A percentile compares a stretch with the other conserved stretches of the same genome.
These are phyloP conservation scores for Physcomitrellopsis africana DNA, from an alignment of 225 moss, liverwort and hornwort genomes.

Conservation along the genomic window DNA sequence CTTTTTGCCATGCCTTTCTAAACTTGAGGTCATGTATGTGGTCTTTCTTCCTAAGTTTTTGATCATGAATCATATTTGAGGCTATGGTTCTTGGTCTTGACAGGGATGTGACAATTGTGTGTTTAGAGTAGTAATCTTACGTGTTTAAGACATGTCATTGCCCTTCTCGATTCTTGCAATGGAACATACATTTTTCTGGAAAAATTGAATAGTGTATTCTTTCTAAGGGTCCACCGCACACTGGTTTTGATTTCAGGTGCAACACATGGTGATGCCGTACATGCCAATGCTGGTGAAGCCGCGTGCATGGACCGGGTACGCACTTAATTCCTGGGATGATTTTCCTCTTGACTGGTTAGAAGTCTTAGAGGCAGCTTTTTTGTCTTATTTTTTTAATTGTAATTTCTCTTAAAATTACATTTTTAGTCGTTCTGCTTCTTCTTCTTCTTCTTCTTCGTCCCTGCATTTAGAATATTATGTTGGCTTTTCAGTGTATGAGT, in stretches of 20 bases:
- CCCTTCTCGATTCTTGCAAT: too few relatives aligned
- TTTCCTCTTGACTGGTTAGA: slow-evolving; percentile 2
- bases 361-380: not conserved
- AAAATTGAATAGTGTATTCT: not conserved
- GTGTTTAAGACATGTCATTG: not conserved
- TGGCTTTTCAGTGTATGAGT: too few relatives aligned
- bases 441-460: too few relatives aligned
- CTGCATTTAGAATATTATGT: too few relatives aligned
- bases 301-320: slow-evolving; percentile 75
- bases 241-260: slow-evolving; percentile 56
- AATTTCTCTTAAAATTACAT: too few relatives aligned
- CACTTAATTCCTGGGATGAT: not conserved
- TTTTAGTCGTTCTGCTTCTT: too few relatives aligned
- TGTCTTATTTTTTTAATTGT: too few relatives aligned
- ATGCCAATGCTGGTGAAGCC: slow-evolving; percentile 99
- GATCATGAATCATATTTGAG: not conserved
- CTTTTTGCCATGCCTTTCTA: slow-evolving; percentile 2
- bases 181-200: too few relatives aligned
- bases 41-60: not conserved
- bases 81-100: not conserved
- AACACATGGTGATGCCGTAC: slow-evolving; percentile 90
- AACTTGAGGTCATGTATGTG: slow-evolving; percentile 4
- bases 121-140: slow-evolving; percentile 1
- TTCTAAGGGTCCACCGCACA: slow-evolving; percentile 18
- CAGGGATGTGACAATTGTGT: not conserved